phyloP scores from a whole-genome alignment of 768 basidiomycete genomes.

The Terana coerulea region DNA sequence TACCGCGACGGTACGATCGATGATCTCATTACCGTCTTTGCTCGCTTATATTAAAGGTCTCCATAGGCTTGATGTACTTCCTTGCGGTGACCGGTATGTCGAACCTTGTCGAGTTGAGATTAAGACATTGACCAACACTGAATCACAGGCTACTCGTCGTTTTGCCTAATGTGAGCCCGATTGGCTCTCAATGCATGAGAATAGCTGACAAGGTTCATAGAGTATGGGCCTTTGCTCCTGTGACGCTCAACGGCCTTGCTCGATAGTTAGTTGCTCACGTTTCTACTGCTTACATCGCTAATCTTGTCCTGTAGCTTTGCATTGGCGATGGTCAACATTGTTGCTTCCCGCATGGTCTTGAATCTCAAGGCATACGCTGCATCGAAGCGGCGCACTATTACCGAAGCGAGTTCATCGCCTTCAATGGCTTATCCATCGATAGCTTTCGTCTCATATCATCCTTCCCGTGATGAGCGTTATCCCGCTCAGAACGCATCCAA shows the following conservation, averaged over 20 bases:
- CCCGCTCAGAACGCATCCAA: neutral
- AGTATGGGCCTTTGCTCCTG: slow-evolving; percentile 25
- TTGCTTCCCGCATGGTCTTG: slow-evolving; percentile 23
- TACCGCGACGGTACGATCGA: slow-evolving; percentile 25
- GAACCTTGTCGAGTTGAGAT: no score
- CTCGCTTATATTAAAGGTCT: no score
- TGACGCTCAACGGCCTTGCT: slow-evolving; percentile 24
- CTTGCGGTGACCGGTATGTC: slow-evolving; percentile 22
- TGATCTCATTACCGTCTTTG: no score
- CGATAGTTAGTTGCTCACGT: slow-evolving; percentile 21
- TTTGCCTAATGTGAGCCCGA: slow-evolving; percentile 20
- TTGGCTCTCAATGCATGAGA: neutral
- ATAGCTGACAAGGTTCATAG: slow-evolving; percentile 3
- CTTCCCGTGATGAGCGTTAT: no score
- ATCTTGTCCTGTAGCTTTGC: slow-evolving; percentile 23
- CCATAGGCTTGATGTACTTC: slow-evolving; percentile 25
- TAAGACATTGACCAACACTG: neutral
- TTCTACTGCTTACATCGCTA: neutral
- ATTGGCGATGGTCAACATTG: slow-evolving; percentile 26
- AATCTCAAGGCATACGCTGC: slow-evolving; percentile 24
- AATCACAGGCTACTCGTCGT: slow-evolving; percentile 21
- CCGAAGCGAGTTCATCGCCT: slow-evolving; percentile 2
- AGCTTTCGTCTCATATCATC: neutral
- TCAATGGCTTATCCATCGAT: neutral
- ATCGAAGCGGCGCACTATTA: slow-evolving; percentile 8